These are phyloP conservation scores for Cyanidium caldarium DNA, from an alignment of 23 red algal species.

Conservation along the genomic window DNA sequence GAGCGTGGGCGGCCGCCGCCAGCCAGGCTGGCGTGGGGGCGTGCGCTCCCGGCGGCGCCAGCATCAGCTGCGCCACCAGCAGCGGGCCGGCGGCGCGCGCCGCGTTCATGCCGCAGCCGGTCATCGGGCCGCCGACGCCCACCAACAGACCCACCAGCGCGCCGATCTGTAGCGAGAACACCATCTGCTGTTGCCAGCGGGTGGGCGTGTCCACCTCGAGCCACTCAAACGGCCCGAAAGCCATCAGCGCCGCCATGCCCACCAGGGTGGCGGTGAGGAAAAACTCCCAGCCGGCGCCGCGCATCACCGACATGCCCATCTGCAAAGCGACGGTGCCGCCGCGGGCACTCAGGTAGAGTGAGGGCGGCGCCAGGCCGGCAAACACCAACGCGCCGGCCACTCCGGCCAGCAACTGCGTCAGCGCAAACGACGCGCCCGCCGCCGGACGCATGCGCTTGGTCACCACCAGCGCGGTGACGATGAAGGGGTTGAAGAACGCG, in stretches of 20 bases:
- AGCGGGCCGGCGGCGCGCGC: background rate
- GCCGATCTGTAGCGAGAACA: background rate
- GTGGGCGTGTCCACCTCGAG: background rate
- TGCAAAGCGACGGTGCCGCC: background rate
- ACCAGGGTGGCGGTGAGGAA: background rate
- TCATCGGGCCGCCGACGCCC: background rate
- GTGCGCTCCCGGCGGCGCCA: slow-evolving; percentile 1
- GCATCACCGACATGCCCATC: background rate
- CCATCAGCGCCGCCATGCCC: background rate
- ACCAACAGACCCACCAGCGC: background rate
- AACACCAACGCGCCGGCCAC: background rate
- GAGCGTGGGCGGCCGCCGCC: background rate
- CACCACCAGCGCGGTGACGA: background rate
- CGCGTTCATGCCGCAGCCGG: background rate
- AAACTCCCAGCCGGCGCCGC: slow-evolving; percentile 1
- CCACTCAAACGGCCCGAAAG: background rate
- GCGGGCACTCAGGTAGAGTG: background rate
- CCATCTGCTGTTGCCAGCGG: background rate
- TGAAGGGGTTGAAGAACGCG: background rate
- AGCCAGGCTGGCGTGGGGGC: background rate
- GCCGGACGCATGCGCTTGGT: background rate
- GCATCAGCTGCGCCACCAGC: slow-evolving; percentile 11
- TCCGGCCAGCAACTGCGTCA: background rate
- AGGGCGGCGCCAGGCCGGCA: background rate
- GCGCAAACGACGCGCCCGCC: background rate